A percentile compares a stretch with the other conserved stretches of the same genome.
Evolutionary conservation across 352 stramenopile genomes (phyloP).

Genomic region (Saprolegnia diclina): DNA sequence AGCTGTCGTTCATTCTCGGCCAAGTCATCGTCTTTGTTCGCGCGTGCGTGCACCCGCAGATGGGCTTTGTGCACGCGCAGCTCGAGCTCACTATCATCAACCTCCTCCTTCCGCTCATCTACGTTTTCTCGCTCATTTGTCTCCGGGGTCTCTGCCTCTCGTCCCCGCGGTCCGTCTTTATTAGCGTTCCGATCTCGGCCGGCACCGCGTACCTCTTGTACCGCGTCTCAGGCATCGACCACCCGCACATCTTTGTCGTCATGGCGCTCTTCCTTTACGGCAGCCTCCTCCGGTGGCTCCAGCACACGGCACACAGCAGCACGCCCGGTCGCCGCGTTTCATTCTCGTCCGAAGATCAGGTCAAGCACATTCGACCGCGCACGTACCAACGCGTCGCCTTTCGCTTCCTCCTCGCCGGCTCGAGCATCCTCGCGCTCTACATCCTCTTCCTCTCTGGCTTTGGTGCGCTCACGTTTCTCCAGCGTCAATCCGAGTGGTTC

Average conservation of each 20-base stretch:
- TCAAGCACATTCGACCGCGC: constrained; percentile 31
- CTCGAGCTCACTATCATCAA: constrained; percentile 87
- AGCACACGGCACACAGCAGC: background rate
- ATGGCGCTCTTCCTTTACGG: constrained; percentile 76
- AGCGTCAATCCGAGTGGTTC: constrained; percentile 68
- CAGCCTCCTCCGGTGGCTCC: constrained; percentile 42
- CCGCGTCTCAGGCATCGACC: constrained; percentile 60
- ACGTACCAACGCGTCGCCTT: constrained; percentile 52
- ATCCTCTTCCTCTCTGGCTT: constrained; percentile 66
- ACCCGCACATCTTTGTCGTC: constrained; percentile 69
- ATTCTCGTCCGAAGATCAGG: constrained; percentile 20
- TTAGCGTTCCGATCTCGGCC: constrained; percentile 53
- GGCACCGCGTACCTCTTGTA: constrained; percentile 46
- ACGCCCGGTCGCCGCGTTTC: background rate
- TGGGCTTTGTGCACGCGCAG: constrained; percentile 83
- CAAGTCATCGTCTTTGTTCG: constrained; percentile 75
- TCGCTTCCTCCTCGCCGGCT: constrained; percentile 56
- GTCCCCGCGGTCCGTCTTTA: constrained; percentile 40
- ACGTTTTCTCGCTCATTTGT: constrained; percentile 76
- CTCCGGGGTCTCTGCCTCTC: constrained; percentile 63
- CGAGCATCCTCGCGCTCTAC: constrained; percentile 60
- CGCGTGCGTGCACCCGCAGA: constrained; percentile 68
- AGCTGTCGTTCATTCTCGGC: constrained; percentile 74
- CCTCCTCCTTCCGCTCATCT: constrained; percentile 76
- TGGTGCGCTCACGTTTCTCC: constrained; percentile 63